Conservation (phyloP, 2,329 filamentous ascomycete species). For the Akanthomyces lecanii region DNA sequence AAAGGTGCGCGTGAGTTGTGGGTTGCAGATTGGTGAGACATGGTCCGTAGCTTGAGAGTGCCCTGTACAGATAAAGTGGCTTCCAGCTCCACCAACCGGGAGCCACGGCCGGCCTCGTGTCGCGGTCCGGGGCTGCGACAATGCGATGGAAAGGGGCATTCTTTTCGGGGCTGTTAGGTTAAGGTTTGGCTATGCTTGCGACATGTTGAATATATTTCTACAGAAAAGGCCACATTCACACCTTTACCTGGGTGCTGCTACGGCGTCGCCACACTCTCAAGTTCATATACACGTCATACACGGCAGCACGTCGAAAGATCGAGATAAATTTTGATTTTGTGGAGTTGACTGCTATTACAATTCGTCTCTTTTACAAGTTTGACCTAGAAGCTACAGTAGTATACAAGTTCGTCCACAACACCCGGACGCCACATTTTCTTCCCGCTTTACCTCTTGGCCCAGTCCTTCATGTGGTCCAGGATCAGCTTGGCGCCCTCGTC, state of each 20-base stretch:
- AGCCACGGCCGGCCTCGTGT: neutral
- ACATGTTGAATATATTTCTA: too few species aligned
- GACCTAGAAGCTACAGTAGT: conserved; percentile 8
- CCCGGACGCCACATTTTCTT: neutral
- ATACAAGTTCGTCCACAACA: conserved; percentile 10
- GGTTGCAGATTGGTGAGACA: neutral
- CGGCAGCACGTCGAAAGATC: neutral
- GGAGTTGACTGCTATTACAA: conserved; percentile 11
- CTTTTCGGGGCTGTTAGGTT: too few species aligned
- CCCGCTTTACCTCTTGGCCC: conserved; percentile 30
- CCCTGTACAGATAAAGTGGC: neutral
- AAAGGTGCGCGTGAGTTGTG: neutral
- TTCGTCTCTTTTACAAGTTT: conserved; percentile 1
- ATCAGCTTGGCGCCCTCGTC: conserved; percentile 82
- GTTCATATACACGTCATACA: neutral
- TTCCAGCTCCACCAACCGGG: conserved; percentile 10
- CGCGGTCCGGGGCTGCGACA: neutral
- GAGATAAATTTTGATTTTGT: neutral
- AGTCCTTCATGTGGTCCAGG: conserved; percentile 72
- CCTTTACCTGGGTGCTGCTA: neutral
- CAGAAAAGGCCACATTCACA: too few species aligned
- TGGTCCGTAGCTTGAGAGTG: neutral
- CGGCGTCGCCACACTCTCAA: neutral
- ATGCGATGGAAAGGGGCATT: neutral
- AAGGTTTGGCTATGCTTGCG: too few species aligned